These are phyloP conservation scores for Smittium mucronatum DNA, from an alignment of 371 early-diverging fungal genomes.

Conservation along the genomic window DNA sequence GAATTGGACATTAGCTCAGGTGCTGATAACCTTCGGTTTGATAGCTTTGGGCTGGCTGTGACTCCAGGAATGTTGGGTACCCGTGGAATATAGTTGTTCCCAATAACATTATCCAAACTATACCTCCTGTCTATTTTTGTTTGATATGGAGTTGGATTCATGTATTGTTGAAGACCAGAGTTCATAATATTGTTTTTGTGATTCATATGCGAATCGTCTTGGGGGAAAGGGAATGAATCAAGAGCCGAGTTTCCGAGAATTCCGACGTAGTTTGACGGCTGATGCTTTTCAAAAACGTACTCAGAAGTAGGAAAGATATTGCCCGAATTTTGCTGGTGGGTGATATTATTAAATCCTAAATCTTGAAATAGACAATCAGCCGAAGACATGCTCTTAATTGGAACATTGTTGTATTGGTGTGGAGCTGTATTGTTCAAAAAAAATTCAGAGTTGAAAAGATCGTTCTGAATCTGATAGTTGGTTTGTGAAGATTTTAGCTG, in stretches of 20 bases:
- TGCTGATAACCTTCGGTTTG: conserved; percentile 26
- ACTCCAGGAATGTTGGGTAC: conserved; percentile 29
- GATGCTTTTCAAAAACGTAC: not conserved
- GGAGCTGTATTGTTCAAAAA: not conserved
- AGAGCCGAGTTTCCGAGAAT: not conserved
- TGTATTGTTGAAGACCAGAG: not conserved
- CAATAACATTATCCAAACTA: not conserved
- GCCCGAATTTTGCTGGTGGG: not conserved
- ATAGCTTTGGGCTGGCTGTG: conserved; percentile 31
- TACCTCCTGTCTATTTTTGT: not conserved
- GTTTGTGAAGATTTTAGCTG: not conserved
- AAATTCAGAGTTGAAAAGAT: not conserved
- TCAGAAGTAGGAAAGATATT: not conserved
- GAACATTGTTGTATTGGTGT: not conserved
- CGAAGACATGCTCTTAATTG: not conserved
- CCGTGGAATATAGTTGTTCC: not conserved
- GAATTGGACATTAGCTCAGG: conserved; percentile 21
- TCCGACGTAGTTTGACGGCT: not conserved
- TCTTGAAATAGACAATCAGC: not conserved
- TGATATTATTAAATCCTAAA: not conserved
- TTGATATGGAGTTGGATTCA: not conserved
- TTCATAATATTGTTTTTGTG: no score
- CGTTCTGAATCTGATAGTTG: not conserved
- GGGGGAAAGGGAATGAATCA: not conserved
- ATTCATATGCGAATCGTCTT: not conserved